Base-by-base conservation (phyloP, 192 early-diverging fungal species). In the Backusella circina region DNA sequence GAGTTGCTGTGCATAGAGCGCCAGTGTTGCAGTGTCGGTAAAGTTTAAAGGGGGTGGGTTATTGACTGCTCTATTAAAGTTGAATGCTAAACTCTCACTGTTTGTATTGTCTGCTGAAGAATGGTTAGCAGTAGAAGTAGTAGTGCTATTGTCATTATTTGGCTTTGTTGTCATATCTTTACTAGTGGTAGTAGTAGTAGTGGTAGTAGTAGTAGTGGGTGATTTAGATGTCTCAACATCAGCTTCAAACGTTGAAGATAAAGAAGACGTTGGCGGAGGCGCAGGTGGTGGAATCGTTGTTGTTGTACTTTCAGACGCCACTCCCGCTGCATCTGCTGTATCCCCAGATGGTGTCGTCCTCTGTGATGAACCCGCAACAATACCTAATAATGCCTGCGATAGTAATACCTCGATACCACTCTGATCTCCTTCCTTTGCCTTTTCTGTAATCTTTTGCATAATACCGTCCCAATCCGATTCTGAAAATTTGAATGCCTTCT, bases 1-100 rank as follows among this genome's bases (percentile, higher is more conserved):
- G 13, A 79, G 65, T 39, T 79, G 78, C 38, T 79, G 78, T 10
- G 78, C 78, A 36, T 79, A 79, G 9, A 79, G 15, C 10, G 78
- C 78, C 23, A 75, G 39, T 10, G 78, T 74, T 6, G 78, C 57
- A n/a, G 78, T 64, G 67, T 79, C 78, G 35, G 78, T 26, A 33
- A 79, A 79, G 32, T 74, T 74, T 5, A 72, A 21, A 35, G 72
- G 65, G 23, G 77, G 38, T n/a, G 69, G 41, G 33, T 68, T 68
- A 36, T 35, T n/a, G 7, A 28, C 35, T 23, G 38, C n/a, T 41
- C 69, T 18, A 16, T 38, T 26, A 36, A 68, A 68, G 1, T 38
- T 68, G 21, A 68, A 68, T 23, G 32, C 67, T 37, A 68, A 21
- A 23, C 18, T 18, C 12, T 68, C 32, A 33, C 38, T 68, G 67